phyloP scores from a whole-genome alignment of 495 filamentous ascomycete species.

The Trichoderma parareesei region DNA sequence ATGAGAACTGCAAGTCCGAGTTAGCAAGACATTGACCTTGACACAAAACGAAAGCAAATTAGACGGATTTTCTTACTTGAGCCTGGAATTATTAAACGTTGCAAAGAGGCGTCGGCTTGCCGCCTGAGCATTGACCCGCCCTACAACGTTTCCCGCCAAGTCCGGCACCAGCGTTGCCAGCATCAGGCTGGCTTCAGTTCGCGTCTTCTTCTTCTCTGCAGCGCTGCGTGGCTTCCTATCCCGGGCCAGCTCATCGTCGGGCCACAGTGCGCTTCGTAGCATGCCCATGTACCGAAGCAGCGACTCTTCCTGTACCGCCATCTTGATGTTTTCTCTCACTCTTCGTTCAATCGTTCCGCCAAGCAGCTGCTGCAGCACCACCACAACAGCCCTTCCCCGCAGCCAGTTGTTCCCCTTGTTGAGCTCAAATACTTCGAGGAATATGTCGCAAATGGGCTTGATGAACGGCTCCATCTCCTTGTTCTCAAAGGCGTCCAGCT shows the following conservation, averaged over 20 bases:
- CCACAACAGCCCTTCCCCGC: constrained; percentile 88
- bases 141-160: constrained; percentile 75
- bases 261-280: constrained; percentile 72
- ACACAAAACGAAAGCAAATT: neutral
- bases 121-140: constrained; percentile 73
- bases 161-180: constrained; percentile 76
- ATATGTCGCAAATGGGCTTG: constrained; percentile 96
- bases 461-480: constrained; percentile 89
- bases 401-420: constrained; percentile 92
- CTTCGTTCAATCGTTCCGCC: constrained; percentile 97
- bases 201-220: constrained; percentile 60
- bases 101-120: constrained; percentile 74
- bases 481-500: constrained; percentile 88
- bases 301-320: constrained; percentile 65
- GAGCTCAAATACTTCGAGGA: constrained; percentile 91
- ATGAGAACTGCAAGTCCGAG: constrained; percentile 49
- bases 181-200: constrained; percentile 68
- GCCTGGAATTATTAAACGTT: constrained; percentile 66
- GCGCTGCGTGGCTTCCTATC: constrained; percentile 49
- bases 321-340: constrained; percentile 70
- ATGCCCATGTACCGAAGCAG: constrained; percentile 66
- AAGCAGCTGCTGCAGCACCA: constrained; percentile 69
- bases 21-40: neutral
- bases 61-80: constrained; percentile 48
- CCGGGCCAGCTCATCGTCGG: constrained; percentile 49